A percentile compares a stretch with the other conserved stretches of the same genome.
Evolutionary conservation across 441 rosid species (phyloP).

Genomic region (Eruca vesicaria): DNA sequence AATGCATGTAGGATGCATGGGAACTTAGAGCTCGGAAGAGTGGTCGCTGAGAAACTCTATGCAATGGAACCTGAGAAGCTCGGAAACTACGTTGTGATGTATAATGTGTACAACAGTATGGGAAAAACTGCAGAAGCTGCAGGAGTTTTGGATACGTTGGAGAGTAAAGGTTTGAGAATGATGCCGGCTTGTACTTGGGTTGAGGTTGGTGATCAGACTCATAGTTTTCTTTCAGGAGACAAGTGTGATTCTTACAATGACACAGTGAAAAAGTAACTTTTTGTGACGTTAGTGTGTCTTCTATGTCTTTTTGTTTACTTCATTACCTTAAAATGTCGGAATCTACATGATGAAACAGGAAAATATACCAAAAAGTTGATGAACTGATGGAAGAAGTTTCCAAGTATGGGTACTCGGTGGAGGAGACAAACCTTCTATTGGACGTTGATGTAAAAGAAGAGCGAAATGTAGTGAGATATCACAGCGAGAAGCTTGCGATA

Average conservation of each 20-base stretch:
- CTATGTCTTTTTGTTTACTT: too few species aligned
- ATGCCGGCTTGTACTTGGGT: constrained; percentile 83
- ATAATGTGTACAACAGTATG: constrained; percentile 71
- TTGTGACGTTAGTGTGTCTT: not conserved
- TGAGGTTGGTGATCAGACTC: constrained; percentile 54
- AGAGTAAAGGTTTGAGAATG: constrained; percentile 76
- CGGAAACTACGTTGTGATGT: constrained; percentile 68
- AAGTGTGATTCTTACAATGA: constrained; percentile 45
- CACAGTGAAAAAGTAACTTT: constrained; percentile 14
- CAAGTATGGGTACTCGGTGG: constrained; percentile 45
- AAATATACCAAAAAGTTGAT: constrained; percentile 70
- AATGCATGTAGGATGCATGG: constrained; percentile 78
- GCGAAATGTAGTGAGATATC: constrained; percentile 38
- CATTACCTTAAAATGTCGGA: too few species aligned
- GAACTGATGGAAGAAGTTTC: constrained; percentile 61
- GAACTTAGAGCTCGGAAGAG: constrained; percentile 78
- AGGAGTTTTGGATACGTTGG: constrained; percentile 60
- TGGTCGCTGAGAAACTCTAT: constrained; percentile 77
- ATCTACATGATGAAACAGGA: constrained; percentile 33
- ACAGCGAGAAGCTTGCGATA: constrained; percentile 82
- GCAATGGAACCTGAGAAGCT: constrained; percentile 89
- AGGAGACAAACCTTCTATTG: constrained; percentile 56
- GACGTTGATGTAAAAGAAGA: constrained; percentile 78
- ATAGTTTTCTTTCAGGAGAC: constrained; percentile 70
- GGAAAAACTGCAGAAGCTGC: constrained; percentile 78